phyloP scores from a whole-genome alignment of 805 yeast genomes.

The Kockiozyma suomiensis region DNA sequence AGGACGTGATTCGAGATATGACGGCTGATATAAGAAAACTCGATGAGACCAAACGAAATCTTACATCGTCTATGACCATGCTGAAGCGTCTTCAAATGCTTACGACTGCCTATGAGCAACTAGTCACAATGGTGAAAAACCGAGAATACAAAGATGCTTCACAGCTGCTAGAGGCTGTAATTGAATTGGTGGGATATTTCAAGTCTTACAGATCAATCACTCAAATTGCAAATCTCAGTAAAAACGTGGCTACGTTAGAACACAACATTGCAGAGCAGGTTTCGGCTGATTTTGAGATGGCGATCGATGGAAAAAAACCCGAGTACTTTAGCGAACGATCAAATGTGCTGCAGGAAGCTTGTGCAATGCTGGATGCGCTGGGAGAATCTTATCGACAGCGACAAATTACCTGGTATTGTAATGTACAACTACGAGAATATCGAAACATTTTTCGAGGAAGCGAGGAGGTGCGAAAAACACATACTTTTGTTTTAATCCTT shows the following conservation, averaged over 20 bases:
- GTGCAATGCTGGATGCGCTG: conserved; percentile 67
- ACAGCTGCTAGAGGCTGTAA: conserved; percentile 66
- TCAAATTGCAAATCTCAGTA: conserved; percentile 69
- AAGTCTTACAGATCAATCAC: conserved; percentile 80
- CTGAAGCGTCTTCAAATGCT: conserved; percentile 86
- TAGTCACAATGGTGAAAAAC: conserved; percentile 51
- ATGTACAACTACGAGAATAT: conserved; percentile 70
- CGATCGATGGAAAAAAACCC: conserved; percentile 45
- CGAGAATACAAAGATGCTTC: conserved; percentile 58
- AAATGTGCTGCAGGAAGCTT: conserved; percentile 56
- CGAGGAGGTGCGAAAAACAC: conserved; percentile 56
- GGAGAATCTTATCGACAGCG: conserved; percentile 60
- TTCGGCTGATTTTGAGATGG: conserved; percentile 68
- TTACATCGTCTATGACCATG: conserved; percentile 82
- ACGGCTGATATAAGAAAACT: conserved; percentile 76
- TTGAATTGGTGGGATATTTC: conserved; percentile 72
- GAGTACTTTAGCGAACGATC: conserved; percentile 35
- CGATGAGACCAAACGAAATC: conserved; percentile 80
- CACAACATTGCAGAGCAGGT: conserved; percentile 66
- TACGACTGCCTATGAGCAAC: conserved; percentile 67
- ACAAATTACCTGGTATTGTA: conserved; percentile 72
- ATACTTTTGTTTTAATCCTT: background rate
- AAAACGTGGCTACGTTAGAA: conserved; percentile 61
- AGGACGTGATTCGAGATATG: conserved; percentile 62
- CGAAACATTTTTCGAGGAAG: conserved; percentile 69